Evolutionary conservation across 768 basidiomycete species (phyloP).

Genomic region (Auriscalpium vulgare): DNA sequence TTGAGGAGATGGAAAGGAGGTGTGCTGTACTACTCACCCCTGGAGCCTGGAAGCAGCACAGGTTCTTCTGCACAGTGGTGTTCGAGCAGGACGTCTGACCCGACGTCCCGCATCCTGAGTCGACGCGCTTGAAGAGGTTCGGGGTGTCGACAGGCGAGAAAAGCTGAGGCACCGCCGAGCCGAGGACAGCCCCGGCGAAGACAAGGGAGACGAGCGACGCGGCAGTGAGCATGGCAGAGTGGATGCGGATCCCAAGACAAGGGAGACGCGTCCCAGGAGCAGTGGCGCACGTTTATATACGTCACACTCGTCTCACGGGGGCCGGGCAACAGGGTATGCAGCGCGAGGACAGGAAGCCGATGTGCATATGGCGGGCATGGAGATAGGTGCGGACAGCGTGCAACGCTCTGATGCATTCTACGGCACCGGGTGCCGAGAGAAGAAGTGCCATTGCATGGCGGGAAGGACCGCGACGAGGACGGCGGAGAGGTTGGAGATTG

Average conservation of each 20-base stretch:
- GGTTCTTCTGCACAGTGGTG: conserved; percentile 31
- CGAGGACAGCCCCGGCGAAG: conserved; percentile 8
- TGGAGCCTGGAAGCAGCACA: conserved; percentile 61
- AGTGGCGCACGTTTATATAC: no score
- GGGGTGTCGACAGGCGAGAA: conserved; percentile 14
- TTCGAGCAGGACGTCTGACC: conserved; percentile 49
- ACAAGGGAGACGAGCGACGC: conserved; percentile 1
- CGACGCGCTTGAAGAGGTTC: conserved; percentile 27
- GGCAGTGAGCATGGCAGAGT: conserved; percentile 16
- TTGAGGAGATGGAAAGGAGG: not conserved
- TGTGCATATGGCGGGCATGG: not conserved
- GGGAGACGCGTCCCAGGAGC: no score
- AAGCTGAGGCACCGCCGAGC: conserved; percentile 6
- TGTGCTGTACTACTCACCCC: conserved; percentile 35
- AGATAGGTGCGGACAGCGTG: not conserved
- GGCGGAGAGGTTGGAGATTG: no score
- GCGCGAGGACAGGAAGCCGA: not conserved
- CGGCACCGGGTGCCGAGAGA: not conserved
- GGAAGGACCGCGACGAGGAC: no score
- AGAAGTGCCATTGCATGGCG: no score
- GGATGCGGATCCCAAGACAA: not conserved
- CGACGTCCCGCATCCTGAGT: conserved; percentile 46
- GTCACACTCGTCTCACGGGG: no score
- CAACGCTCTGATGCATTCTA: not conserved
- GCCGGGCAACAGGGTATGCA: not conserved